These are phyloP conservation scores for Fusarium subtropicale DNA, from an alignment of 2,329 filamentous ascomycete genomes.

Conservation along the genomic window DNA sequence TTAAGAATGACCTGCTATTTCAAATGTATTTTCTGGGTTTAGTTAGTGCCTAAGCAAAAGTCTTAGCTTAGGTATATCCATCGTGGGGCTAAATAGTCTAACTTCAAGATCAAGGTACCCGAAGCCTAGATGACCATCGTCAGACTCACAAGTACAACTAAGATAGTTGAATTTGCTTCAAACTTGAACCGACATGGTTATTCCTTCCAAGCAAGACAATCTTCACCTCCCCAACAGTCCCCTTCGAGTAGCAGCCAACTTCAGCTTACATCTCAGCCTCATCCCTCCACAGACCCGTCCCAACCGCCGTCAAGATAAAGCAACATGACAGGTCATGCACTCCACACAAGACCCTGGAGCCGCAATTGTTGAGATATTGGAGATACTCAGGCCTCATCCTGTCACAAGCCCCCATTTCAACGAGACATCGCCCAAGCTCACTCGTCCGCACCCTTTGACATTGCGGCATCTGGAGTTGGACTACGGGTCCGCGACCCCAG, in stretches of 20 bases:
- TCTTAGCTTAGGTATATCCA: neutral
- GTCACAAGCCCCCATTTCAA: neutral
- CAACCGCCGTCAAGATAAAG: slow-evolving; percentile 15
- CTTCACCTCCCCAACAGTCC: neutral
- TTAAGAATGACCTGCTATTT: neutral
- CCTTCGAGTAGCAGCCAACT: slow-evolving; percentile 16
- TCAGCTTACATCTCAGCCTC: slow-evolving; percentile 15
- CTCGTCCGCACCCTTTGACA: slow-evolving; percentile 11
- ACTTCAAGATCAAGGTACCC: neutral
- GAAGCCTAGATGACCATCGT: neutral
- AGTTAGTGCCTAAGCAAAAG: neutral
- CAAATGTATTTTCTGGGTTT: neutral
- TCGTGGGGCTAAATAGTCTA: neutral
- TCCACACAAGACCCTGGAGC: slow-evolving; percentile 29
- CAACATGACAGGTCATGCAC: slow-evolving; percentile 27
- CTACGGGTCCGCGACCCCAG: slow-evolving; percentile 36
- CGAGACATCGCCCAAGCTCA: slow-evolving; percentile 10
- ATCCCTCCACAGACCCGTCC: neutral
- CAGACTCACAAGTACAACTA: neutral
- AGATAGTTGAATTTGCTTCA: neutral
- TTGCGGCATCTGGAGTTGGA: slow-evolving; percentile 12
- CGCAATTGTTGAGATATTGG: slow-evolving; percentile 42
- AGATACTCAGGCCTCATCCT: slow-evolving; percentile 5
- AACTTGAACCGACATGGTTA: neutral
- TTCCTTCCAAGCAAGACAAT: neutral